Evolutionary conservation across 139 green algal species (phyloP), one percentile per base, ranked within the genome.

Genomic region (Tetradesmus obliquus): DNA sequence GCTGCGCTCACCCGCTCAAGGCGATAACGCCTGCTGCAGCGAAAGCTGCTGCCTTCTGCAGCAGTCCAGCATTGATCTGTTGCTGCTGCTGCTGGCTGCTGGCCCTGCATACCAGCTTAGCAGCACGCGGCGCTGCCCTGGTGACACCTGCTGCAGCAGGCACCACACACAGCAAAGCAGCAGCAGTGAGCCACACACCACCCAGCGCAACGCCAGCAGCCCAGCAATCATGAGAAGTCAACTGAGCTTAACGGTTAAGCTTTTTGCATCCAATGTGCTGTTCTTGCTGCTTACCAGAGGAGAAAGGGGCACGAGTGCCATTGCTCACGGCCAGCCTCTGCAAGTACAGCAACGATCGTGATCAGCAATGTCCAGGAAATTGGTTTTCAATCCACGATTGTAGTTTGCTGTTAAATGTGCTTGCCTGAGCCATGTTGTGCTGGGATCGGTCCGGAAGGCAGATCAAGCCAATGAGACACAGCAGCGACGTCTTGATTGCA

Each of bases 71-170:
- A 6, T 17, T 82, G n/a, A 9, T 53, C 15, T 66, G 45, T 12
- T 62, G 85, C 66, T 84, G 53, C 20, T 55, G 32, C 51, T 83
- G 86, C 71, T 72, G 51, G 62, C 86, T 90, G 86, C 71, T 90
- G 51, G 71, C 86, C 54, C 54, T 66, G 71, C 86, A 90, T 3
- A 53, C 53, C 71, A 84, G 45, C 9, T 57, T 84, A 17, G 13
- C 79, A 58, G 79, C 45, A 66, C 60, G 24, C 4, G 84, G 66
- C 2, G 66, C 66, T 76, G 66, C 17, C 66, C 66, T 76, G 17
- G 66, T 76, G 66, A 24, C 66, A 76, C 66, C 66, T 76, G 66
- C 13, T 24, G 66, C 66, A 76, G 66, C 66, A 76, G 66, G 66
- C 66, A 71, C 60, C 60, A 71, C 60, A 76, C 66, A 76, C 66